Evolutionary conservation across 805 yeast species (phyloP).

Genomic region (Saturnispora ahearnii): DNA sequence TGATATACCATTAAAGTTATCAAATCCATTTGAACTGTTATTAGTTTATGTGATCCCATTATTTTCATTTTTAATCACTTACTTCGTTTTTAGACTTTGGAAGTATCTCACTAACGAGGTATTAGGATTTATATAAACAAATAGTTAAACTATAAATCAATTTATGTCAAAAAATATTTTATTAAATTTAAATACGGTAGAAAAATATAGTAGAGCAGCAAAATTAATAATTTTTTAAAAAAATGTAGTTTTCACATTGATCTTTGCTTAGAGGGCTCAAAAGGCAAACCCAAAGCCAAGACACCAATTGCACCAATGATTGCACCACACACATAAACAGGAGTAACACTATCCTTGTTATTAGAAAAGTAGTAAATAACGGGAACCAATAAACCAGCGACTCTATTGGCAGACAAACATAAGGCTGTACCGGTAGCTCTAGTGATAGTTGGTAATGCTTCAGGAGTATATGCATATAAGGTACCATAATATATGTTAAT

Average conservation of each 20-base stretch:
- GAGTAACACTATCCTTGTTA: constrained; percentile 42
- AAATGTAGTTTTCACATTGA: constrained; percentile 18
- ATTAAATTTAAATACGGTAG: background rate
- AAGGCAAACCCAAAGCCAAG: constrained; percentile 38
- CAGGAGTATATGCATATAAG: constrained; percentile 59
- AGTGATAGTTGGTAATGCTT: constrained; percentile 44
- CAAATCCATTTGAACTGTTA: constrained; percentile 8
- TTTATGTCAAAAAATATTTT: too few species aligned
- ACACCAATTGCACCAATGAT: constrained; percentile 41
- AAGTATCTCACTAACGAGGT: background rate
- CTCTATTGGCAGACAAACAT: constrained; percentile 45
- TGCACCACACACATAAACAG: constrained; percentile 55
- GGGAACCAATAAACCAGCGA: constrained; percentile 50
- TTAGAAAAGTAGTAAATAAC: constrained; percentile 45
- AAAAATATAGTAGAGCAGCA: background rate
- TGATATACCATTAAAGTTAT: constrained; percentile 18
- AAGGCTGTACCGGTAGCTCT: constrained; percentile 55
- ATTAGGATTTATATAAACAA: background rate
- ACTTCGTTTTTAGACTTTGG: constrained; percentile 6
- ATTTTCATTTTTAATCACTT: constrained; percentile 5
- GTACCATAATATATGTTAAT: constrained; percentile 47
- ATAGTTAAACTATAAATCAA: too few species aligned
- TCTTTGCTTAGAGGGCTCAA: constrained; percentile 37
- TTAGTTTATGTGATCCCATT: constrained; percentile 23
- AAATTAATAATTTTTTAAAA: background rate